phyloP scores from a whole-genome alignment of 2,329 filamentous ascomycete species.

The Colletotrichum sp. region DNA sequence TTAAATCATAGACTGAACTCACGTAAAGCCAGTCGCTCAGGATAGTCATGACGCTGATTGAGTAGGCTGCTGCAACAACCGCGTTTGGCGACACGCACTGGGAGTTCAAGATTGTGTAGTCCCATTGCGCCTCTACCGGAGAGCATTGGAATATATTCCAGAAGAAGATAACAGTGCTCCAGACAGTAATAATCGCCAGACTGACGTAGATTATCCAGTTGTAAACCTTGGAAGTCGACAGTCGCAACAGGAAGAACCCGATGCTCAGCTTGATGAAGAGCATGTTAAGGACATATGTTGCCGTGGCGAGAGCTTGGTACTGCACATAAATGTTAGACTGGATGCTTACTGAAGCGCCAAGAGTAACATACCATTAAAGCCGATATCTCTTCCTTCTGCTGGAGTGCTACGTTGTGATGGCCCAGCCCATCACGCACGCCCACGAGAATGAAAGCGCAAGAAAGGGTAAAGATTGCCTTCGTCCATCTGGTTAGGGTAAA shows the following conservation, averaged over 20 bases:
- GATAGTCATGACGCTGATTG: constrained; percentile 57
- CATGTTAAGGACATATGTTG: constrained; percentile 57
- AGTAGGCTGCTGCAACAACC: constrained; percentile 54
- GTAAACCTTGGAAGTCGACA: constrained; percentile 51
- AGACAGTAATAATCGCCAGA: constrained; percentile 50
- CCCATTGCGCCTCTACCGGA: constrained; percentile 58
- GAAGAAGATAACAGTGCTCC: constrained; percentile 53
- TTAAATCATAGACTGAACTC: constrained; percentile 18
- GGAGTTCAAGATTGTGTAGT: constrained; percentile 49
- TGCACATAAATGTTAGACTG: constrained; percentile 24
- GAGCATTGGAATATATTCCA: constrained; percentile 59
- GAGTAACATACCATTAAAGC: constrained; percentile 46
- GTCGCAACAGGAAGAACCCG: constrained; percentile 54
- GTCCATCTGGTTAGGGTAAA: not conserved
- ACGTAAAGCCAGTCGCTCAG: constrained; percentile 60
- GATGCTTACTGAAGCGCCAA: not conserved
- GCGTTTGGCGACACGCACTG: constrained; percentile 48
- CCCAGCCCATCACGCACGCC: constrained; percentile 51
- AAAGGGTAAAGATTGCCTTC: constrained; percentile 51
- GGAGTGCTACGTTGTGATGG: constrained; percentile 50
- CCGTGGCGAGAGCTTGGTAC: constrained; percentile 58
- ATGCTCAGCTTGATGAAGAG: constrained; percentile 64
- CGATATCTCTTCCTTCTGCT: constrained; percentile 42
- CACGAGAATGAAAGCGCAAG: constrained; percentile 49
- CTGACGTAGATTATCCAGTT: constrained; percentile 52